Evolutionary conservation across 495 filamentous ascomycete genomes (phyloP), one percentile per base, ranked within the genome.

Genomic region (Annulohypoxylon maeteangense): DNA sequence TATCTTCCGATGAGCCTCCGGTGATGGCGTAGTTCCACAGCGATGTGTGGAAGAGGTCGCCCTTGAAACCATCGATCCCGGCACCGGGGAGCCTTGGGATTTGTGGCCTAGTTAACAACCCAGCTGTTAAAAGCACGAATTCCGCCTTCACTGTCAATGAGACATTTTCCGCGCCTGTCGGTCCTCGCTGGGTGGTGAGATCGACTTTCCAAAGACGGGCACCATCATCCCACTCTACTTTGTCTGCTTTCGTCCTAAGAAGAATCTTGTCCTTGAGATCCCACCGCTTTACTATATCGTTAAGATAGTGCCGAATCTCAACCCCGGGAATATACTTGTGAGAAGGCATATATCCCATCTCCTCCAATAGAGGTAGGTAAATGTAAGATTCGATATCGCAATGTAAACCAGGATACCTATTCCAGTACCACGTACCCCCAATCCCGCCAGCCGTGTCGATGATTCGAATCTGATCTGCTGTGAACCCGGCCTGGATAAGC

Each of bases 301-400:
- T 62, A 8, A 82, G 76, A 67, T 89, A 79, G 32, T 83, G 73
- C 2, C 80, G 76, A 16, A 88, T 77, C 75, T 88, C 87, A 0
- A 74, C 27, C 1, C 85, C 85, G 1, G 75, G 47, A 0, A 78
- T 67, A 60, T 86, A 87, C 50, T 79, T 81, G 14, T 80, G 76
- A 22, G 72, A 80, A 0, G 87, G 88, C 57, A 88, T 78, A 65
- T 86, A 89, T 0, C 83, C 86, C 3, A 82, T 89, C 72, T 89
- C 88, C 42, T 90, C 88, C n/a, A 90, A 76, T 11, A 87, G 70
- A 0, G 88, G 87, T 76, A 90, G 66, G 65, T 87, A 87, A 5
- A 75, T 59, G 61, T 86, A 87, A 42, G 79, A 75, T 74, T 88
- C 86, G 45, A 85, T 67, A 48, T 88, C 86, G 71, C 85, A 87